Conservation (phyloP, 2,329 filamentous ascomycete genomes). For the Penicillium sp. region DNA sequence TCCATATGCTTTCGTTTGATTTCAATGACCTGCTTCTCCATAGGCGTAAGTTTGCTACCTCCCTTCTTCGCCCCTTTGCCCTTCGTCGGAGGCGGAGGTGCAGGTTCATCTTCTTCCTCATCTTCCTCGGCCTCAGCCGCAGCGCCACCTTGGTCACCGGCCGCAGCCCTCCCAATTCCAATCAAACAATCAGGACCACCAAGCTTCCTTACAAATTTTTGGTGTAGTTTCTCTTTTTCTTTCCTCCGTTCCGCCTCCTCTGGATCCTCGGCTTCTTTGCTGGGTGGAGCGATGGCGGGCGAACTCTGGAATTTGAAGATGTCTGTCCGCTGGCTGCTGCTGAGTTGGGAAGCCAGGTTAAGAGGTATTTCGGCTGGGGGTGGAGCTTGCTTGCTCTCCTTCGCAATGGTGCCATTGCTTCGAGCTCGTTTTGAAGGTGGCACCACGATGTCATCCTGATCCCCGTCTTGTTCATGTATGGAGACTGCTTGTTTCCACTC, state of each 20-base stretch:
- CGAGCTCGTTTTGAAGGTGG: conserved; percentile 51
- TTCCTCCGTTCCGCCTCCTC: conserved; percentile 61
- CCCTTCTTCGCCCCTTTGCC: conserved; percentile 68
- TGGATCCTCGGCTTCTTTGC: conserved; percentile 40
- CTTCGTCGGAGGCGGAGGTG: conserved; percentile 53
- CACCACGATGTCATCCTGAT: conserved; percentile 50
- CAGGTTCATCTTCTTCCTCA: conserved; percentile 58
- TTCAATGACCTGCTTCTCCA: conserved; percentile 91
- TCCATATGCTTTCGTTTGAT: conserved; percentile 93
- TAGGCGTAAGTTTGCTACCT: conserved; percentile 85
- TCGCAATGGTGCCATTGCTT: conserved; percentile 30
- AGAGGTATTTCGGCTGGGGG: conserved; percentile 12
- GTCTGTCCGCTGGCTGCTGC: conserved; percentile 59
- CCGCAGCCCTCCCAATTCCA: conserved; percentile 65
- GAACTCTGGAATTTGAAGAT: conserved; percentile 65
- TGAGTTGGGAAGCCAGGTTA: conserved; percentile 36
- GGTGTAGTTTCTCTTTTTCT: conserved; percentile 75
- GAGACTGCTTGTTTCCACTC: conserved; percentile 17
- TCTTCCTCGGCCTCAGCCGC: conserved; percentile 65
- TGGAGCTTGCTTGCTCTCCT: conserved; percentile 23
- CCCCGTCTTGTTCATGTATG: conserved; percentile 33
- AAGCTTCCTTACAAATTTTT: conserved; percentile 87
- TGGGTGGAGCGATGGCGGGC: conserved; percentile 46
- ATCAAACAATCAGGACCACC: conserved; percentile 82
- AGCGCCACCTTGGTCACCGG: conserved; percentile 59